These are phyloP conservation scores for Akebia trifoliata DNA, from an alignment of 164 flowering plant species.

Conservation along the genomic window DNA sequence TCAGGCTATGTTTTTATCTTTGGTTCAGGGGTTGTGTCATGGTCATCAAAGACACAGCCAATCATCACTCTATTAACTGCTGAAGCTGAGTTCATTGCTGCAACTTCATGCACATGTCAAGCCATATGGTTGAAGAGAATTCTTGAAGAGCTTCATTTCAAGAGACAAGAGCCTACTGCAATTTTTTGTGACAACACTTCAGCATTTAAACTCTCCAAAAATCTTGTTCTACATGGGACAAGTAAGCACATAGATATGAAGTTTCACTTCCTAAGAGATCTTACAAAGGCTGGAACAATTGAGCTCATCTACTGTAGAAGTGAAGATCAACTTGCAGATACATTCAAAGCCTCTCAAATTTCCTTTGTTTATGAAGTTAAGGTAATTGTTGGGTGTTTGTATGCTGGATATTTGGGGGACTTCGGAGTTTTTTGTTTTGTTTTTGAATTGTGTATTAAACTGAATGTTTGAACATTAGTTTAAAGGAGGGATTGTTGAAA, in stretches of 20 bases:
- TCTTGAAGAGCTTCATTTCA: neutral
- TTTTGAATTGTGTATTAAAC: too few relatives aligned
- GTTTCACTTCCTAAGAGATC: neutral
- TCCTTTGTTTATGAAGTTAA: neutral
- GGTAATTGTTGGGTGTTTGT: neutral
- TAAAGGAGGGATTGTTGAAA: too few relatives aligned
- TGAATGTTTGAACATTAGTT: too few relatives aligned
- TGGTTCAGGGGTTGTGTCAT: conserved; percentile 1
- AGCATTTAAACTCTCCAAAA: neutral
- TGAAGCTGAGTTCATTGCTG: neutral
- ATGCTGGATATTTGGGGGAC: neutral
- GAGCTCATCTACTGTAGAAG: too few relatives aligned
- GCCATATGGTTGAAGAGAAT: neutral
- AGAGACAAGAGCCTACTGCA: neutral
- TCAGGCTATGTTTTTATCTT: neutral
- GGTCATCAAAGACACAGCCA: neutral
- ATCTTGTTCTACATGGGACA: neutral
- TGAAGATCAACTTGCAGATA: neutral
- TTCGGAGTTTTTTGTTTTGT: too few relatives aligned
- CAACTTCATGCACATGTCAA: neutral
- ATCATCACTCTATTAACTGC: neutral
- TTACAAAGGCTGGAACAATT: too few relatives aligned
- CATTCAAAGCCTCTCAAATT: neutral
- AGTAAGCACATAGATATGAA: neutral
- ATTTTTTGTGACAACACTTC: neutral